phyloP scores from a whole-genome alignment of 371 early-diverging fungal genomes.

The Parasitella parasitica region DNA sequence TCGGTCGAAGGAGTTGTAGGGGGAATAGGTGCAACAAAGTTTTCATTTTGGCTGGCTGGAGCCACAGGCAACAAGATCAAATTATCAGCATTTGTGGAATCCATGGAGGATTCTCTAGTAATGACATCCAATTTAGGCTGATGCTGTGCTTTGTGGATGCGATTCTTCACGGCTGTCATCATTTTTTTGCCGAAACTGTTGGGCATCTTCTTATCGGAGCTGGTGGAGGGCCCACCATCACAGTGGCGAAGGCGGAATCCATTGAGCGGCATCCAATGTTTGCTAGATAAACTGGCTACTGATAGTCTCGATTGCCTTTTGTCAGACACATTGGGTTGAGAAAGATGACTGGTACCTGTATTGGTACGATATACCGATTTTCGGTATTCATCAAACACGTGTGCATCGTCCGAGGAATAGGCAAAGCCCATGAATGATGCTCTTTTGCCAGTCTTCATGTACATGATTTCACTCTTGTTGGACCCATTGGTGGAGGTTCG shows the following conservation, averaged over 20 bases:
- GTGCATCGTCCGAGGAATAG: constrained; percentile 46
- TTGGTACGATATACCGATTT: constrained; percentile 46
- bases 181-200: constrained; percentile 34
- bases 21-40: constrained; percentile 8
- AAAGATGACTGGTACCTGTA: neutral
- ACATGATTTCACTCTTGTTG: constrained; percentile 42
- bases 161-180: constrained; percentile 36
- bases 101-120: constrained; percentile 5
- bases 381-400: constrained; percentile 45
- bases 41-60: neutral
- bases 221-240: constrained; percentile 28
- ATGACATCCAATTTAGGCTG: neutral
- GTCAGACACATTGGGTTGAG: neutral
- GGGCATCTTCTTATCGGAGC: constrained; percentile 9
- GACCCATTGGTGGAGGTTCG: constrained; percentile 29
- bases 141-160: neutral
- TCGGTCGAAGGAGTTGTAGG: neutral
- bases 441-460: constrained; percentile 48
- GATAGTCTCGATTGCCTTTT: constrained; percentile 10
- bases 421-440: constrained; percentile 51
- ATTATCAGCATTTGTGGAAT: constrained; percentile 92
- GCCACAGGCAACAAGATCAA: constrained; percentile 1
- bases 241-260: constrained; percentile 31
- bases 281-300: constrained; percentile 8
- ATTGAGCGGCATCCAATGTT: constrained; percentile 47